Evolutionary conservation across 2,329 filamentous ascomycete species (phyloP).

Genomic region (Tolypocladium pustulatum): DNA sequence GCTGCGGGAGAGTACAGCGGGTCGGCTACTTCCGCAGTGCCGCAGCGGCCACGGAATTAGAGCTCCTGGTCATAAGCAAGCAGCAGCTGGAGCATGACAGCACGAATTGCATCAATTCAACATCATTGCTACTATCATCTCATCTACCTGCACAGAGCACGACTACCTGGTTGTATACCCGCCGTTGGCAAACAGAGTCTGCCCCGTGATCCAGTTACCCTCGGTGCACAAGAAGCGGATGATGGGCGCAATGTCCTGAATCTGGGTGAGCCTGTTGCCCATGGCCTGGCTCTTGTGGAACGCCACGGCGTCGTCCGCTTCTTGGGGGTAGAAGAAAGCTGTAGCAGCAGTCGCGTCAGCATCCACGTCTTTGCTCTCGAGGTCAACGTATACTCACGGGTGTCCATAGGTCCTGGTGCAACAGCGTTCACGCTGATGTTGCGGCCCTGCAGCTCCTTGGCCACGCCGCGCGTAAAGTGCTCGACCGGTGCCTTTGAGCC

Average conservation of each 20-base stretch:
- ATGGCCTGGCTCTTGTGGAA: constrained; percentile 33
- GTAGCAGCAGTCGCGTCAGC: neutral
- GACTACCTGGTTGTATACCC: constrained; percentile 31
- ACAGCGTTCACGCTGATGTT: constrained; percentile 24
- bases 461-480: constrained; percentile 24
- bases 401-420: constrained; percentile 28
- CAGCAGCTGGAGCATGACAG: neutral
- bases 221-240: constrained; percentile 32
- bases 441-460: constrained; percentile 21
- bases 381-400: constrained; percentile 19
- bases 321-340: constrained; percentile 35
- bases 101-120: neutral
- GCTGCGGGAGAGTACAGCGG: neutral
- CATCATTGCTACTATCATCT: neutral
- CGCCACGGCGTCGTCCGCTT: constrained; percentile 28
- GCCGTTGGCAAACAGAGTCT: constrained; percentile 37
- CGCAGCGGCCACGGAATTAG: too few species aligned
- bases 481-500: constrained; percentile 30
- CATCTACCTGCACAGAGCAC: neutral
- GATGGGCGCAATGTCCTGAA: constrained; percentile 34
- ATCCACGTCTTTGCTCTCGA: too few species aligned
- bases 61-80: too few species aligned
- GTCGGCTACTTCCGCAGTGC: too few species aligned
- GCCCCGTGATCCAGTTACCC: constrained; percentile 33
- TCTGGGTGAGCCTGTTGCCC: constrained; percentile 27